Evolutionary conservation across 306 rosid species (phyloP).

Genomic region (Rosa persica): DNA sequence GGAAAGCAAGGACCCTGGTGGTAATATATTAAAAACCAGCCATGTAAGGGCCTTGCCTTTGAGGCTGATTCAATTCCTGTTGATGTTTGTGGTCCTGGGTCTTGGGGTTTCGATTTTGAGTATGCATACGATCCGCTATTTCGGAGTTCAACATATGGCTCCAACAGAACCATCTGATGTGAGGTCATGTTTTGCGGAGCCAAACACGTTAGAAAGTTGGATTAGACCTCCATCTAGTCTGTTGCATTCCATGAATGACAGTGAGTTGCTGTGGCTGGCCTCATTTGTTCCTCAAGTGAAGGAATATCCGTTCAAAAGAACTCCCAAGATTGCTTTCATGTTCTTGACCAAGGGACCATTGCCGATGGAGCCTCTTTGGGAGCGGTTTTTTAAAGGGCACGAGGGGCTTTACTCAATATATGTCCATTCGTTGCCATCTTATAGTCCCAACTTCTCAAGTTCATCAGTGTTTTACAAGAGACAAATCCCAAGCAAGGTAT

Average conservation of each 20-base stretch:
- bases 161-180: slow-evolving; percentile 40
- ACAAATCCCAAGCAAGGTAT: slow-evolving; percentile 97
- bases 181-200: slow-evolving; percentile 58
- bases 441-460: slow-evolving; percentile 45
- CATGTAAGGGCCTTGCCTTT: slow-evolving; percentile 65
- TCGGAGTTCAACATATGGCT: slow-evolving; percentile 51
- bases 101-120: slow-evolving; percentile 72
- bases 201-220: slow-evolving; percentile 59
- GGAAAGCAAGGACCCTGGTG: slow-evolving; percentile 75
- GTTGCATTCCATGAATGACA: slow-evolving; percentile 74
- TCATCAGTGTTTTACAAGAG: slow-evolving; percentile 74
- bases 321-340: slow-evolving; percentile 95
- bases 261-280: slow-evolving; percentile 83
- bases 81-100: slow-evolving; percentile 65
- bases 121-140: slow-evolving; percentile 67
- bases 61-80: slow-evolving; percentile 66
- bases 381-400: slow-evolving; percentile 74
- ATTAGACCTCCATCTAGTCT: slow-evolving; percentile 63
- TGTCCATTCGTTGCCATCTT: slow-evolving; percentile 81
- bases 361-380: slow-evolving; percentile 96
- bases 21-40: slow-evolving; percentile 36
- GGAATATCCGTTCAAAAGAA: slow-evolving; percentile 71
- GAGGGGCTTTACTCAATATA: slow-evolving; percentile 66
- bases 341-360: slow-evolving; percentile 93
- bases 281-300: slow-evolving; percentile 59